Conservation (phyloP, 2,329 filamentous ascomycete genomes). For the Nothopassalora personata region DNA sequence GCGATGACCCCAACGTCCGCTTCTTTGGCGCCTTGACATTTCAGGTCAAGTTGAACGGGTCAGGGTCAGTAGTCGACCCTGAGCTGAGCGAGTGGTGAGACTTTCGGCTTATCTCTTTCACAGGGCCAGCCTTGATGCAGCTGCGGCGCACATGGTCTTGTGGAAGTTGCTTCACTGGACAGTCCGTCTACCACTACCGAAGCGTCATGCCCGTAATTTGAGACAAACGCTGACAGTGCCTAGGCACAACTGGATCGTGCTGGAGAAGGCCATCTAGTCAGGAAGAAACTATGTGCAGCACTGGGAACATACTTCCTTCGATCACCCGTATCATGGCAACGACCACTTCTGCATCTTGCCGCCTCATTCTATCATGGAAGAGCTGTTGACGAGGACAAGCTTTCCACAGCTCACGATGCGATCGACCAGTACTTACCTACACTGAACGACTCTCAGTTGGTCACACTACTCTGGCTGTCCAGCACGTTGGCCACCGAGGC, state of each 20-base stretch:
- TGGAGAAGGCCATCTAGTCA: constrained; percentile 55
- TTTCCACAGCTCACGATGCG: constrained; percentile 40
- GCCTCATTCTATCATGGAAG: constrained; percentile 25
- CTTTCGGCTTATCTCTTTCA: constrained; percentile 16
- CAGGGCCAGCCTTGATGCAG: constrained; percentile 47
- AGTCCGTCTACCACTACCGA: constrained; percentile 29
- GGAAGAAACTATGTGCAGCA: constrained; percentile 71
- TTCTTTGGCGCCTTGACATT: constrained; percentile 93
- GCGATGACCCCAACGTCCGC: constrained; percentile 66
- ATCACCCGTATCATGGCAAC: constrained; percentile 62
- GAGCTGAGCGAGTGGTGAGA: constrained; percentile 28
- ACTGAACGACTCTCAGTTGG: constrained; percentile 48
- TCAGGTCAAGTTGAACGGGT: constrained; percentile 79
- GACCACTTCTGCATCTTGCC: constrained; percentile 46
- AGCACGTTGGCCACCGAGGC: constrained; percentile 61
- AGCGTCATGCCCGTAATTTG: neutral
- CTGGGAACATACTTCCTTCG: constrained; percentile 70
- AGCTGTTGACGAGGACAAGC: constrained; percentile 16
- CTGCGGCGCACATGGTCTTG: constrained; percentile 56
- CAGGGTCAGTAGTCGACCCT: constrained; percentile 32
- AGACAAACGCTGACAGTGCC: neutral
- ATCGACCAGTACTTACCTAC: constrained; percentile 43
- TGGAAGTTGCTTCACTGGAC: constrained; percentile 60
- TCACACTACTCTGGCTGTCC: constrained; percentile 61
- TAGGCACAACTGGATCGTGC: constrained; percentile 42